These are phyloP conservation scores for Fusarium lateritium DNA, from an alignment of 2,329 filamentous ascomycete genomes.

Conservation along the genomic window DNA sequence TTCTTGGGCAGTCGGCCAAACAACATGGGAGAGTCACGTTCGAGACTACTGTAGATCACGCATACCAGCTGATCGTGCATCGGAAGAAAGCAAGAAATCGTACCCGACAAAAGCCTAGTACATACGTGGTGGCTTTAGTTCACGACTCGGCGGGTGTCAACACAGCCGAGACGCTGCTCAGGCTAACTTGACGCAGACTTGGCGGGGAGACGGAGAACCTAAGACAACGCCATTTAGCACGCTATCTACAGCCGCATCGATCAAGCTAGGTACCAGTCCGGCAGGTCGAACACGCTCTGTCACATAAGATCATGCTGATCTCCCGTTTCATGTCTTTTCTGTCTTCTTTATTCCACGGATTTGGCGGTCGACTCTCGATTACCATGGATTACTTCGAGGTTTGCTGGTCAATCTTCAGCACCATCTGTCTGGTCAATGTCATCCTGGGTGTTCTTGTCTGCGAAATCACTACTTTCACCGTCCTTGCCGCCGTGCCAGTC, in stretches of 20 bases:
- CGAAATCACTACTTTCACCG: conserved; percentile 56
- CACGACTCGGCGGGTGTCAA: not conserved
- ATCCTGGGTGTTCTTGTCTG: conserved; percentile 56
- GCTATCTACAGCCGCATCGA: not conserved
- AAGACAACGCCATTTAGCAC: not conserved
- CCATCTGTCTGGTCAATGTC: conserved; percentile 57
- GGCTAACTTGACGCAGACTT: not conserved
- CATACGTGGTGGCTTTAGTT: too few species aligned
- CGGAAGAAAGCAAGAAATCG: not conserved
- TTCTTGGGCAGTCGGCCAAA: not conserved
- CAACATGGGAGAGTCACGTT: not conserved
- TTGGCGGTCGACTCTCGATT: not conserved
- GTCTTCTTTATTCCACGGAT: not conserved
- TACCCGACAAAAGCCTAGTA: not conserved
- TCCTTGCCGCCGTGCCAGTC: conserved; percentile 56
- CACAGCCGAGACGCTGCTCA: not conserved
- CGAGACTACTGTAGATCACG: not conserved
- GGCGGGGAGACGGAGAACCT: not conserved
- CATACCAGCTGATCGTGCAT: not conserved
- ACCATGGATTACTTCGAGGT: conserved; percentile 52
- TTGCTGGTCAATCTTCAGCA: conserved; percentile 61
- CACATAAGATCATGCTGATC: not conserved
- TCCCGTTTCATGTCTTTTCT: not conserved
- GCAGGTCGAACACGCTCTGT: not conserved
- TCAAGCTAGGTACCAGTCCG: not conserved